These are phyloP conservation scores for Scutellaria minor DNA, from an alignment of 257 asterid genomes.

Conservation along the genomic window DNA sequence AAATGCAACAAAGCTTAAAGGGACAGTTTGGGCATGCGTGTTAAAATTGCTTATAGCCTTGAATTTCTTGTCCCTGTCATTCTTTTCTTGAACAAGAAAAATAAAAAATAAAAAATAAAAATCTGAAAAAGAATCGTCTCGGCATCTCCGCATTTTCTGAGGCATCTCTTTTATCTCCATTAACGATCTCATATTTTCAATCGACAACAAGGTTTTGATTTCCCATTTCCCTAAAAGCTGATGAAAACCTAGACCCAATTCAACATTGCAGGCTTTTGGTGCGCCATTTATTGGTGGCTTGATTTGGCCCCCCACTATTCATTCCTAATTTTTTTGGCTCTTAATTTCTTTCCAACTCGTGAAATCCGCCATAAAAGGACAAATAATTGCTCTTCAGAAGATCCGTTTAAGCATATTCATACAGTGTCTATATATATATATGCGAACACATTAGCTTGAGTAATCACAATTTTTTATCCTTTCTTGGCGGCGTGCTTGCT, in stretches of 20 bases:
- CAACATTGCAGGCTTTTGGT: constrained; percentile 11
- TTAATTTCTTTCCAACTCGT: constrained; percentile 34
- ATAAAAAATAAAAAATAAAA: neutral
- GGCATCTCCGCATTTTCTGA: constrained; percentile 50
- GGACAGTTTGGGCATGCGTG: too few relatives aligned
- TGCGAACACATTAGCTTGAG: neutral
- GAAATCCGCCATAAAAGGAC: constrained; percentile 35
- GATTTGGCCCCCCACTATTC: constrained; percentile 17
- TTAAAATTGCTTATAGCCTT: too few relatives aligned
- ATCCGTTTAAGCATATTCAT: constrained; percentile 3
- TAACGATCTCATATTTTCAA: neutral
- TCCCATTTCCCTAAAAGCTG: neutral
- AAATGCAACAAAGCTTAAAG: too few relatives aligned
- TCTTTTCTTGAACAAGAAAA: constrained; percentile 3
- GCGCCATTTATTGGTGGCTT: constrained; percentile 31
- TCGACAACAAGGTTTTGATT: neutral
- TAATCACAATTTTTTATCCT: constrained; percentile 7
- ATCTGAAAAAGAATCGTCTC: constrained; percentile 21
- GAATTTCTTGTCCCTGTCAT: neutral
- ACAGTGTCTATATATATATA: neutral
- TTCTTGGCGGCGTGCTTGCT: constrained; percentile 30
- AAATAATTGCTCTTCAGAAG: constrained; percentile 10
- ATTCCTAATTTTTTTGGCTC: constrained; percentile 29
- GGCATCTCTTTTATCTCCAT: constrained; percentile 22
- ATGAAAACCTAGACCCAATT: neutral